Evolutionary conservation across 2,329 filamentous ascomycete genomes (phyloP), one percentile per base, ranked within the genome.

Genomic region (Botryotinia globosa): DNA sequence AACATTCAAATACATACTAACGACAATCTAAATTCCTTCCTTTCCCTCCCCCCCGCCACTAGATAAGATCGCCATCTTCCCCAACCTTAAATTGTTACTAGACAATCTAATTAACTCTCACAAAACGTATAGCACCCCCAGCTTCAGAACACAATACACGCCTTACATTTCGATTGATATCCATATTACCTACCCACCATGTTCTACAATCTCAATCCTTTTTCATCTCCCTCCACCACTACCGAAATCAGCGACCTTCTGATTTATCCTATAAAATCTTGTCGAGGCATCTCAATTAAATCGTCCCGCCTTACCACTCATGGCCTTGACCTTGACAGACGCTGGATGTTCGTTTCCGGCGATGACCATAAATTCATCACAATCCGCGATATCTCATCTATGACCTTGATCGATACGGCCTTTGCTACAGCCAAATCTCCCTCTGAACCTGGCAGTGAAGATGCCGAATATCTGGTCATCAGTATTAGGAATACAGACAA

Each of bases 251-350:
- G 74, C 54, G 73, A 76, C 45, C 82, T 91, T 18, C 85, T 85
- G 72, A 84, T 90, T 76, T 90, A 91, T 78, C 89, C 89, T 20
- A 87, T 91, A 77, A 91, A 91, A 78, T 91, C 89, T 74, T 91
- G 89, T 76, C 87, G 89, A 63, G 89, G 89, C 16, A 83, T 91
- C 76, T 83, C 85, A 58, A 82, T 91, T 16, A 79, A 84, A 25
- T 84, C 83, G 4, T 84, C 87, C 2, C 83, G 81, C 7, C 82
- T 91, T 1, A 82, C 86, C 48, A 84, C 84, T 63, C 85, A 87
- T 5, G 89, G 89, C 0, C 83, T 91, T 18, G 87, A 89, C 62
- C 82, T 91, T 20, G 89, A 91, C 78, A 83, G 89, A 10, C 86
- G 87, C 75, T 91, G 89, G 89, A 91, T 91, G 89, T 88, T 91